Evolutionary conservation across 371 early-diverging fungal species (phyloP).

Genomic region (Nematocida sp.): DNA sequence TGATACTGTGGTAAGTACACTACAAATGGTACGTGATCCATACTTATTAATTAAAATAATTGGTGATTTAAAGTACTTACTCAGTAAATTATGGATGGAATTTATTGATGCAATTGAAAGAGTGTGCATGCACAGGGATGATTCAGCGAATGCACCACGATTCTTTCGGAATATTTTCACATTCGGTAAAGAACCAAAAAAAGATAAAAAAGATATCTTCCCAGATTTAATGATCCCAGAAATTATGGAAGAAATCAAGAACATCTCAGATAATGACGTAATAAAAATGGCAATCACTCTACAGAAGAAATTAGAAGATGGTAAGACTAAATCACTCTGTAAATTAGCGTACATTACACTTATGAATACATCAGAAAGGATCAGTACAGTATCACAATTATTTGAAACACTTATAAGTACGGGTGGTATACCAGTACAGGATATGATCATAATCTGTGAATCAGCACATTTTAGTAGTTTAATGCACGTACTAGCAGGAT

Average conservation of each 20-base stretch:
- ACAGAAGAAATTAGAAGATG: slow-evolving; percentile 2
- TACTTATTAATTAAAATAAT: slow-evolving; percentile 14
- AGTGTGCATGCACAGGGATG: not conserved
- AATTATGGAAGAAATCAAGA: slow-evolving; percentile 25
- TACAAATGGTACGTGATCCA: slow-evolving; percentile 8
- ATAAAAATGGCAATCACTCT: slow-evolving; percentile 10
- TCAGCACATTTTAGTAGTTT: not conserved
- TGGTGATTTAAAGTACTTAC: not conserved
- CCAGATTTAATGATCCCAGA: slow-evolving; percentile 2
- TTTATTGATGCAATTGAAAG: slow-evolving; percentile 3
- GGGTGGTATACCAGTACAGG: not conserved
- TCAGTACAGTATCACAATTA: not conserved
- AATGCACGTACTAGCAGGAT: not conserved
- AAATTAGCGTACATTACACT: slow-evolving; percentile 23
- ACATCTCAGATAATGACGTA: not conserved
- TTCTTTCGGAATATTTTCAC: slow-evolving; percentile 39
- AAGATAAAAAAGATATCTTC: slow-evolving; percentile 40
- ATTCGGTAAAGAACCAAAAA: slow-evolving; percentile 51
- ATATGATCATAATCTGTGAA: slow-evolving; percentile 8
- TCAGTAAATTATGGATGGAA: not conserved
- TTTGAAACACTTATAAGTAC: slow-evolving; percentile 10
- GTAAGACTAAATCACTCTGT: slow-evolving; percentile 13
- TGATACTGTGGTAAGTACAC: not conserved
- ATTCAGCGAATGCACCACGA: not conserved
- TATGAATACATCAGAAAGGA: slow-evolving; percentile 19